These are phyloP conservation scores for Paecilomyces variotii DNA, from an alignment of 2,329 filamentous ascomycete genomes.

Conservation along the genomic window DNA sequence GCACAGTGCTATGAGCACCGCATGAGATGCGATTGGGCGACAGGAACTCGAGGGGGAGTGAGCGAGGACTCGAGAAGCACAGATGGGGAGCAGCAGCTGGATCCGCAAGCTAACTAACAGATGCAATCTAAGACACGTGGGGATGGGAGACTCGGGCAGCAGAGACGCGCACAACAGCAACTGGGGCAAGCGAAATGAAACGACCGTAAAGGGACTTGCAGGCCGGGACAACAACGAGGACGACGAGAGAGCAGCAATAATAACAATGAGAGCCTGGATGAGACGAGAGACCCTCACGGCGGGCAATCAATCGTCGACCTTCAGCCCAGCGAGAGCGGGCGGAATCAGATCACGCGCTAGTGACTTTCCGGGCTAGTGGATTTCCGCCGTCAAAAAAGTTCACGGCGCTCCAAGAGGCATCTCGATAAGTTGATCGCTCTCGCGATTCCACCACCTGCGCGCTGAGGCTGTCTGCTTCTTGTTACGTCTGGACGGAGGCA, in stretches of 20 bases:
- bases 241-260: neutral
- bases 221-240: neutral
- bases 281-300: neutral
- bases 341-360: constrained; percentile 5
- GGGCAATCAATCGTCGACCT: neutral
- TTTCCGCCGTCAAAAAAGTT: constrained; percentile 8
- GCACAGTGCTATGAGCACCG: constrained; percentile 9
- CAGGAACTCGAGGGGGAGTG: neutral
- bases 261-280: neutral
- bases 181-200: neutral
- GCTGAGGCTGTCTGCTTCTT: constrained; percentile 6
- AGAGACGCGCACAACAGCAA: neutral
- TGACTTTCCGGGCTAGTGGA: constrained; percentile 1
- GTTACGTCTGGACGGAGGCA: constrained; percentile 3
- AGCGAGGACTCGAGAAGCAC: neutral
- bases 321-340: constrained; percentile 1
- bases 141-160: neutral
- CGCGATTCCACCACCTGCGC: constrained; percentile 14
- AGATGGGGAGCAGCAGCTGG: neutral
- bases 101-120: neutral
- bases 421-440: constrained; percentile 6
- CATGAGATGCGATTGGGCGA: constrained; percentile 9
- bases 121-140: neutral
- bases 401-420: constrained; percentile 6
- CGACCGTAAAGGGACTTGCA: neutral